Base-by-base conservation (phyloP, 352 stramenopile genomes). In the Pythium coloratum region DNA sequence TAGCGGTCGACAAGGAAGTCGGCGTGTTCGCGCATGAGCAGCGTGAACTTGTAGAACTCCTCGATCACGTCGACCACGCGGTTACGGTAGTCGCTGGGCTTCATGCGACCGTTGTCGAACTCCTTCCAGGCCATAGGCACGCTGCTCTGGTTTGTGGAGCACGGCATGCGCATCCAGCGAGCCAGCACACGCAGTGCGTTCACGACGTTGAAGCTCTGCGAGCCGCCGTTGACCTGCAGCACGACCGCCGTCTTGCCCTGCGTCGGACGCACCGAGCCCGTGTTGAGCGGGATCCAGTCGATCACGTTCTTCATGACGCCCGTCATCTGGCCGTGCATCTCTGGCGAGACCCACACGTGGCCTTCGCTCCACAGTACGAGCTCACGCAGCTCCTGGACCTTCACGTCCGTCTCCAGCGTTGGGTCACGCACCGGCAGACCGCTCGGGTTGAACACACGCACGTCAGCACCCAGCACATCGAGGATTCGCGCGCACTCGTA, bases 301-400 rank as follows among this genome's bases (percentile, higher is more conserved):
- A 87, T 89, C 71, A 89, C 81, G 73, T 90, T 91, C 67, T 91
- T 91, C 62, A 91, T 88, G 12, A 75, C 70, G 44, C 77, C 80
- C 28, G 80, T 91, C 55, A 89, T 80, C 26, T 70, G 75, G 38
- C 82, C 82, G 64, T 87, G 77, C 82, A 88, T 86, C 74, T 91
- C 82, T 16, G 82, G 82, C 47, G 71, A 83, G 36, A 83, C 67
- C 78, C 78, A 89, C 40, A 88, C 73, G 59, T 88, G 79, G 64
- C 82, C 82, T 59, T 91, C 82, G 66, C 70, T 85, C 83, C 83
- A 91, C 34, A 81, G 71, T 9, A 76, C 77, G 33, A 90, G 72
- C 32, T 76, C 76, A 50, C 83, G 76, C 24, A 90, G 59, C 66
- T 91, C 83, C 28, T 74, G 63, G 10, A 89, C 83, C 64, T 91